These are phyloP conservation scores for Emmonsiellopsis sp. DNA, from an alignment of 2,329 filamentous ascomycete genomes.

Conservation along the genomic window DNA sequence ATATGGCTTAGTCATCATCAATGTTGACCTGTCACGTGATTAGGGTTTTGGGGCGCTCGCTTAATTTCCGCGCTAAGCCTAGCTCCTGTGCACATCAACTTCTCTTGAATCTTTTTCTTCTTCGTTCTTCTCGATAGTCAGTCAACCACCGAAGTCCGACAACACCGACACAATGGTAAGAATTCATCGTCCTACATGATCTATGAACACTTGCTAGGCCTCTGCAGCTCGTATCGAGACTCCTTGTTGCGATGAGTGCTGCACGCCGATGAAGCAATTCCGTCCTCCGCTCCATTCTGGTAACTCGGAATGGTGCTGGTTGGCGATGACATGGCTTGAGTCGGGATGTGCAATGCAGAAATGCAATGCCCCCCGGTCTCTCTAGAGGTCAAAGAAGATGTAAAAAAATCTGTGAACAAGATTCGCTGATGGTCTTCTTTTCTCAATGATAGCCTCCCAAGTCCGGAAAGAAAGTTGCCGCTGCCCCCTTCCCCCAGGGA, in stretches of 20 bases:
- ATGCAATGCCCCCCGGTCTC: slow-evolving; percentile 52
- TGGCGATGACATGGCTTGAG: slow-evolving; percentile 48
- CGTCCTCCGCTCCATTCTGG: slow-evolving; percentile 21
- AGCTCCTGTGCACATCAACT: background rate
- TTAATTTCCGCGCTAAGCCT: slow-evolving; percentile 1
- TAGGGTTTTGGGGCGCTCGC: background rate
- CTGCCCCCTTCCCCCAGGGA: slow-evolving; percentile 90
- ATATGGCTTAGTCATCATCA: background rate
- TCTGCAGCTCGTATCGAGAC: slow-evolving; percentile 28
- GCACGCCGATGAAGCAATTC: slow-evolving; percentile 20
- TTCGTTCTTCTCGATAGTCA: slow-evolving; percentile 25
- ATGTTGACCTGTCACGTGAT: background rate
- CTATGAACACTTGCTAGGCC: slow-evolving; percentile 30
- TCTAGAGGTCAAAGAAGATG: slow-evolving; percentile 89
- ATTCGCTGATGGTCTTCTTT: slow-evolving; percentile 96
- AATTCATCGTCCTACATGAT: slow-evolving; percentile 38
- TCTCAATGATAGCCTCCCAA: slow-evolving; percentile 99
- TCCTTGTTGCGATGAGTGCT: background rate
- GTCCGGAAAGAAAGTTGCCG: slow-evolving; percentile 91
- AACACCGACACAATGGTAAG: slow-evolving; percentile 55
- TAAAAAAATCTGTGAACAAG: slow-evolving; percentile 61
- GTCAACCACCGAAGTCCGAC: slow-evolving; percentile 41
- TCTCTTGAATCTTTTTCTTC: slow-evolving; percentile 8
- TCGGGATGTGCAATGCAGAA: slow-evolving; percentile 38
- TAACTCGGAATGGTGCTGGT: slow-evolving; percentile 19